These are phyloP conservation scores for Entomortierella lignicola DNA, from an alignment of 192 early-diverging fungal genomes.

Conservation along the genomic window DNA sequence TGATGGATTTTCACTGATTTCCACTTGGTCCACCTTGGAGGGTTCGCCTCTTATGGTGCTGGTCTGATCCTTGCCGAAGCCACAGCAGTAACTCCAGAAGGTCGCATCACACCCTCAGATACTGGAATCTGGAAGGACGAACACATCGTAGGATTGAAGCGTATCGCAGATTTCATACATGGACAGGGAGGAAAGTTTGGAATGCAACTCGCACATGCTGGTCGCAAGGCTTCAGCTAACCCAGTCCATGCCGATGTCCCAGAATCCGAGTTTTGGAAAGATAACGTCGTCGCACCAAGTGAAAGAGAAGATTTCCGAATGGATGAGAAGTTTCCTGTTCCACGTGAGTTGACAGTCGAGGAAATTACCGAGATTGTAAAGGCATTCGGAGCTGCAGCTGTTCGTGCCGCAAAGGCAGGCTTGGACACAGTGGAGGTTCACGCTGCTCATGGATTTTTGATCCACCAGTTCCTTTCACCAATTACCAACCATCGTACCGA, in stretches of 20 bases:
- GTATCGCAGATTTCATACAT: constrained; percentile 72
- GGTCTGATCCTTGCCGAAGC: constrained; percentile 87
- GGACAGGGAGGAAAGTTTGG: constrained; percentile 67
- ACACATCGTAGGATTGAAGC: constrained; percentile 70
- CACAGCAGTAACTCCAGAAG: constrained; percentile 67
- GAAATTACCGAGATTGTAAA: constrained; percentile 74
- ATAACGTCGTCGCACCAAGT: constrained; percentile 76
- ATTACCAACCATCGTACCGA: constrained; percentile 90
- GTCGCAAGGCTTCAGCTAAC: constrained; percentile 68
- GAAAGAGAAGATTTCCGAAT: constrained; percentile 52
- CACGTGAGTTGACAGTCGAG: constrained; percentile 69
- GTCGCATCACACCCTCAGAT: constrained; percentile 81
- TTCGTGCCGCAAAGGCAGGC: constrained; percentile 81
- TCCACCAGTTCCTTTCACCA: constrained; percentile 84
- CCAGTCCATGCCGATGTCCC: constrained; percentile 20
- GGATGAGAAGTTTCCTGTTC: constrained; percentile 45
- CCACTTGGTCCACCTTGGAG: constrained; percentile 71
- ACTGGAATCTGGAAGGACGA: constrained; percentile 87
- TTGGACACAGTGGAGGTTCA: constrained; percentile 94
- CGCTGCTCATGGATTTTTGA: constrained; percentile 90
- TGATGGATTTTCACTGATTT: constrained; percentile 76
- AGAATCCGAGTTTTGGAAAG: constrained; percentile 74
- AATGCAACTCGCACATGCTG: constrained; percentile 88
- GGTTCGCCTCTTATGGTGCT: constrained; percentile 80
- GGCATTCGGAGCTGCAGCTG: constrained; percentile 75